Conservation (phyloP, 139 green algal genomes). For the Tetradesmus obliquus region DNA sequence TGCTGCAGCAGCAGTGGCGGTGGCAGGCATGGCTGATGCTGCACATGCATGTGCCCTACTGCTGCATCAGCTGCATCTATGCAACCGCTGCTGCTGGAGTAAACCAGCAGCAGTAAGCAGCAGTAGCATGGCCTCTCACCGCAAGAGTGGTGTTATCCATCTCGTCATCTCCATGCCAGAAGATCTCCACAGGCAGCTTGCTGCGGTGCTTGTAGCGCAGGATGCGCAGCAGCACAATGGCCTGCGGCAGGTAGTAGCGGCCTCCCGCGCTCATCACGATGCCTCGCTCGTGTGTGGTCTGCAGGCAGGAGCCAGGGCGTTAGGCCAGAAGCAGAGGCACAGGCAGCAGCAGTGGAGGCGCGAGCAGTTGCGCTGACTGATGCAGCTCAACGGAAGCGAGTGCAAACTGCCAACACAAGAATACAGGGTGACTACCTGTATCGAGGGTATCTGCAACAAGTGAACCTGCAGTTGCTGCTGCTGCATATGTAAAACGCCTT, state of each 20-base stretch:
- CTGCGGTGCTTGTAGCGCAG: constrained; percentile 10
- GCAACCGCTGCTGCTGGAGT: not conserved
- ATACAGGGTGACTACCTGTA: not conserved
- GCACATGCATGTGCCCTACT: not conserved
- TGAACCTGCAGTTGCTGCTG: not conserved
- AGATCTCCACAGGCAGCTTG: constrained; percentile 43
- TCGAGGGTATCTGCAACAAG: not conserved
- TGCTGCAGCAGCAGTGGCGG: not conserved
- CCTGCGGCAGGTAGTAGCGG: constrained; percentile 45
- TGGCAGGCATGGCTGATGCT: not conserved
- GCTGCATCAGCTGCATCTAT: not conserved
- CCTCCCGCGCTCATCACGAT: constrained; percentile 45
- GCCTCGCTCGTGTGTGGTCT: constrained; percentile 37
- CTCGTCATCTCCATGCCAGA: constrained; percentile 34
- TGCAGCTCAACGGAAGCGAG: not conserved
- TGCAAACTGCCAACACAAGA: not conserved
- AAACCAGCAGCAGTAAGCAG: not conserved
- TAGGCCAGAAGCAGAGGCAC: not conserved
- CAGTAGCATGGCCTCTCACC: not conserved
- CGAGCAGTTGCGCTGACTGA: not conserved
- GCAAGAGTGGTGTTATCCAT: constrained; percentile 31
- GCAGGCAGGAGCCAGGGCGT: not conserved
- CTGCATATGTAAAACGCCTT: not conserved
- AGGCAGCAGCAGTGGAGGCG: not conserved
- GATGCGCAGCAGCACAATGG: constrained; percentile 30